Conservation (phyloP, 768 basidiomycete genomes). For the Boletus rubroflammeus region DNA sequence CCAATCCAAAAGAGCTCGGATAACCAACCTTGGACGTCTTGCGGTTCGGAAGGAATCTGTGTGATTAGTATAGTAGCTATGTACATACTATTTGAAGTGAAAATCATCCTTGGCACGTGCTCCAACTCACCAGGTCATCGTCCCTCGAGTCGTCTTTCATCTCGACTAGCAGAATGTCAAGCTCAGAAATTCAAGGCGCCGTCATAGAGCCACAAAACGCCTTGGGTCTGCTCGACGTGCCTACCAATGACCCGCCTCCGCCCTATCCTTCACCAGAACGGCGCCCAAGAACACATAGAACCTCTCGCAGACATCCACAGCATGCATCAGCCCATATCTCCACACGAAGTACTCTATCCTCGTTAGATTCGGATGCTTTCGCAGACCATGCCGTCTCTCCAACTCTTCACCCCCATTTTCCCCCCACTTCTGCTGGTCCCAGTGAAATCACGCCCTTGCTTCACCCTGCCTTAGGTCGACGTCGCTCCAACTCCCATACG, state of each 20-base stretch:
- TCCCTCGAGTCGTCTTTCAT: not conserved
- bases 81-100: too few relatives aligned
- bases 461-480: slow-evolving; percentile 33
- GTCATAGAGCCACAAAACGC: slow-evolving; percentile 3
- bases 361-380: slow-evolving; percentile 35
- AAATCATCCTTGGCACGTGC: slow-evolving; percentile 11
- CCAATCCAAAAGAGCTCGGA: too few relatives aligned
- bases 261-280: slow-evolving; percentile 59
- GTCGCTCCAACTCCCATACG: slow-evolving; percentile 55
- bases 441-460: slow-evolving; percentile 52
- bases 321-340: slow-evolving; percentile 29
- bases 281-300: slow-evolving; percentile 35
- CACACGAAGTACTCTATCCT: slow-evolving; percentile 29
- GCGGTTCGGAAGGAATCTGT: too few relatives aligned
- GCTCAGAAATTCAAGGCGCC: not conserved
- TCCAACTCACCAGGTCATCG: not conserved
- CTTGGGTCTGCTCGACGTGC: slow-evolving; percentile 7
- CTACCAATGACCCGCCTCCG: slow-evolving; percentile 57
- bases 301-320: slow-evolving; percentile 29
- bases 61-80: too few relatives aligned
- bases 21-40: too few relatives aligned
- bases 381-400: slow-evolving; percentile 28
- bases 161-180: slow-evolving; percentile 7
- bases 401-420: slow-evolving; percentile 23
- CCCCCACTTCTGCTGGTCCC: slow-evolving; percentile 25